These are phyloP conservation scores for Taphrina wiesneri DNA, from an alignment of 1,139 yeast species.

Conservation along the genomic window DNA sequence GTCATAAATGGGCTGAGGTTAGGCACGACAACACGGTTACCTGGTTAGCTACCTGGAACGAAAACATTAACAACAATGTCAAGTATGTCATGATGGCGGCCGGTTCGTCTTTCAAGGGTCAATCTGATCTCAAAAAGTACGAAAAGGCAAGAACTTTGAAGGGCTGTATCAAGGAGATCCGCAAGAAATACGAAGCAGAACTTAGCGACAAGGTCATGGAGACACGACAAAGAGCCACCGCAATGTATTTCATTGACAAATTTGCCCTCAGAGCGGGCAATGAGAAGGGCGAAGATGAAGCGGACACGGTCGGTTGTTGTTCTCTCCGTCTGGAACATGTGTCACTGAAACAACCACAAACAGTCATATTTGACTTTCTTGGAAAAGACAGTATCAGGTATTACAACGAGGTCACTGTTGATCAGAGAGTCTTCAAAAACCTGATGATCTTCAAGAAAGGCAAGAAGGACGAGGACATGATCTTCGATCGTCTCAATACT, in stretches of 20 bases:
- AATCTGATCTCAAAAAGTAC: constrained; percentile 85
- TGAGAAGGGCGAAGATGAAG: constrained; percentile 95
- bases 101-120: constrained; percentile 85
- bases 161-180: constrained; percentile 59
- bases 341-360: constrained; percentile 79
- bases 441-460: constrained; percentile 79
- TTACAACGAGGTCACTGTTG: constrained; percentile 90
- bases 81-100: constrained; percentile 93
- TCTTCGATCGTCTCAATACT: constrained; percentile 89
- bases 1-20: constrained; percentile 88
- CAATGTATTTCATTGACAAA: constrained; percentile 89
- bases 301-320: constrained; percentile 98
- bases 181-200: constrained; percentile 71
- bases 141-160: constrained; percentile 82
- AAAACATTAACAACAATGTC: constrained; percentile 76
- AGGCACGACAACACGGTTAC: constrained; percentile 86
- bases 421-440: constrained; percentile 83
- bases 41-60: constrained; percentile 98
- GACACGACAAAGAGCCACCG: constrained; percentile 90
- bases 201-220: constrained; percentile 76
- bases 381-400: constrained; percentile 95
- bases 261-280: constrained; percentile 98
- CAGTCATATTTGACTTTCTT: constrained; percentile 85
- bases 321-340: constrained; percentile 88
- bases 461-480: constrained; percentile 85